Evolutionary conservation across 768 basidiomycete genomes (phyloP).

Genomic region (Cubamyces lactineus): DNA sequence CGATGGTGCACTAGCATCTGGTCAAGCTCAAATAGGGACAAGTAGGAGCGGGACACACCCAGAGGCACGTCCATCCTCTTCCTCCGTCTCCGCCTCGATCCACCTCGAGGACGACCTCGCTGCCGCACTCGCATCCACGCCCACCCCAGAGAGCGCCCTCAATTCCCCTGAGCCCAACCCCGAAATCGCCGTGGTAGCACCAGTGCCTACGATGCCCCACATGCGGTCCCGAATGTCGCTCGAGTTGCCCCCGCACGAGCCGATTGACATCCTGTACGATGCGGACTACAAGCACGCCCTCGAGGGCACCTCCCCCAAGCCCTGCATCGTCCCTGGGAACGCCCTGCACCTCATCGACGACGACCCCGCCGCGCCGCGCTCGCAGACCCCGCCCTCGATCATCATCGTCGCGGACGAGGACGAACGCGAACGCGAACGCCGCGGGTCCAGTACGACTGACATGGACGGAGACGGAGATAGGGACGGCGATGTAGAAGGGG

Average conservation of each 20-base stretch:
- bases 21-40: background rate
- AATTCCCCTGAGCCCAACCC: background rate
- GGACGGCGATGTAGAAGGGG: conserved; percentile 11
- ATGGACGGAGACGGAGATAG: background rate
- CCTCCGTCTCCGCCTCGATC: conserved; percentile 10
- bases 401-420: conserved; percentile 26
- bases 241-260: conserved; percentile 20
- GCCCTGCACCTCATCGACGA: conserved; percentile 40
- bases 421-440: conserved; percentile 2
- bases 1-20: background rate
- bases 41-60: conserved; percentile 2
- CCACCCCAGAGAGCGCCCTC: background rate
- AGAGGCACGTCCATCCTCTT: conserved; percentile 13
- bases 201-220: conserved; percentile 2
- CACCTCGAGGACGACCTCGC: conserved; percentile 21
- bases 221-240: conserved; percentile 21
- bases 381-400: conserved; percentile 30
- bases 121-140: conserved; percentile 12
- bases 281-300: conserved; percentile 28
- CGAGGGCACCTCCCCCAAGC: conserved; percentile 33
- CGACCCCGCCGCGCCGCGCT: conserved; percentile 33
- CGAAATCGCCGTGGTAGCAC: background rate
- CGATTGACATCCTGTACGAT: conserved; percentile 28
- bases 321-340: conserved; percentile 39
- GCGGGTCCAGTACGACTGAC: background rate